A percentile compares a stretch with the other conserved stretches of the same genome.
Evolutionary conservation across 345 rosid genomes (phyloP).

Genomic region (Triadica sebifera): DNA sequence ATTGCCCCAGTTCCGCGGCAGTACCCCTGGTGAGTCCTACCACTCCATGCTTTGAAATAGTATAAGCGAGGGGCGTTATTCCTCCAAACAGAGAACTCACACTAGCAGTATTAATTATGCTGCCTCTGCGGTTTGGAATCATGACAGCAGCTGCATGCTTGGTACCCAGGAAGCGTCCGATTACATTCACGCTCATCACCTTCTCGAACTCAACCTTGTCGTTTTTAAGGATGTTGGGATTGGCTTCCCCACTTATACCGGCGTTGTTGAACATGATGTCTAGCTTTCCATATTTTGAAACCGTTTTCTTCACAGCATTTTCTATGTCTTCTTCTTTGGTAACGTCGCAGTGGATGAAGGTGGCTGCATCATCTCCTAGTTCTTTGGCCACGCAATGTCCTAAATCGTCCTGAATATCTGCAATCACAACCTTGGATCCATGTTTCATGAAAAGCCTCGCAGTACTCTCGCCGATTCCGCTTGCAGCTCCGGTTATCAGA

Average conservation of each 20-base stretch:
- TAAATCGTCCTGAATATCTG: constrained; percentile 8
- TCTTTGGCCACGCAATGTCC: no score
- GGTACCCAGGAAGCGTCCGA: constrained; percentile 15
- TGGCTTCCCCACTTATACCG: neutral
- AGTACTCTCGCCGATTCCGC: constrained; percentile 12
- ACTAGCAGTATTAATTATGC: constrained; percentile 3
- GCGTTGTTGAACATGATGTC: constrained; percentile 23
- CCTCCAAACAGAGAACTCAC: constrained; percentile 4
- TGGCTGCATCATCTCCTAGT: neutral
- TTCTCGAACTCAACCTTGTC: neutral
- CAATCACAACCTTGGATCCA: constrained; percentile 9
- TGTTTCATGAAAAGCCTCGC: constrained; percentile 11
- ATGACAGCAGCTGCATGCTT: constrained; percentile 18
- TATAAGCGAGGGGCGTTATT: constrained; percentile 4
- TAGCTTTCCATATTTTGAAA: constrained; percentile 14
- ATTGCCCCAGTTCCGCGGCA: constrained; percentile 12
- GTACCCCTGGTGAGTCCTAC: constrained; percentile 5
- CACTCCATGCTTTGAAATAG: constrained; percentile 7
- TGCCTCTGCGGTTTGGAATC: constrained; percentile 7
- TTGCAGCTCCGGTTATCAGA: constrained; percentile 6
- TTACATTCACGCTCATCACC: constrained; percentile 6
- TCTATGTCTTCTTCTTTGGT: constrained; percentile 7
- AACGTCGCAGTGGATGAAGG: neutral
- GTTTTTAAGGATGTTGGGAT: constrained; percentile 4
- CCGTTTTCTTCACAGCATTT: neutral